phyloP scores from a whole-genome alignment of 2,329 filamentous ascomycete species.

The Ramularia endophylla region DNA sequence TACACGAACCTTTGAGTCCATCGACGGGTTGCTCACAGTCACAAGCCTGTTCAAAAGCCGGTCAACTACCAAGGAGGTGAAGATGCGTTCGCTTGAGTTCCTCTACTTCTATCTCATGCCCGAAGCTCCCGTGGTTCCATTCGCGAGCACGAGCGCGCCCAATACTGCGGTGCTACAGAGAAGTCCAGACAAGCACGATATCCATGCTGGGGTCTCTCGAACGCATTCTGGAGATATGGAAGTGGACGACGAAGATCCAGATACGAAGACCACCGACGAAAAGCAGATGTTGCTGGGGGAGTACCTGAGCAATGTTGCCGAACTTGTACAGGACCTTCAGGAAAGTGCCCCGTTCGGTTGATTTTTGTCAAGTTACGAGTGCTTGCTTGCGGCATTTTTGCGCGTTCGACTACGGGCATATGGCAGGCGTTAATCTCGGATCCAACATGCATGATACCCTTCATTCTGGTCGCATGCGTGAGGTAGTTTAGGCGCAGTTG shows the following conservation, averaged over 20 bases:
- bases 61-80: constrained; percentile 78
- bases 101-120: constrained; percentile 99
- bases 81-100: constrained; percentile 94
- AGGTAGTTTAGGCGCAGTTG: no score
- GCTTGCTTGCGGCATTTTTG: constrained; percentile 1
- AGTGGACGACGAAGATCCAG: constrained; percentile 29
- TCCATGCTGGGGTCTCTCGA: constrained; percentile 20
- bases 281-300: constrained; percentile 73
- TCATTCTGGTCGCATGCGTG: no score
- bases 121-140: constrained; percentile 52
- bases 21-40: constrained; percentile 86
- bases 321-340: constrained; percentile 72
- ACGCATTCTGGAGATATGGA: constrained; percentile 31
- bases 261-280: constrained; percentile 66
- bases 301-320: constrained; percentile 76
- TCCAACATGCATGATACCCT: no score
- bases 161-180: constrained; percentile 24
- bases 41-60: constrained; percentile 90
- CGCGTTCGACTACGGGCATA: neutral
- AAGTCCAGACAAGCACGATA: constrained; percentile 20
- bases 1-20: constrained; percentile 83
- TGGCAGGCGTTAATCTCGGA: neutral
- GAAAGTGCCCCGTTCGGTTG: constrained; percentile 63
- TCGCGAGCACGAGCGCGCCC: constrained; percentile 19
- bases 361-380: no score